Evolutionary conservation across 2,329 filamentous ascomycete genomes (phyloP), one percentile per base, ranked within the genome.

Genomic region (Sclerotiophoma versabilis): DNA sequence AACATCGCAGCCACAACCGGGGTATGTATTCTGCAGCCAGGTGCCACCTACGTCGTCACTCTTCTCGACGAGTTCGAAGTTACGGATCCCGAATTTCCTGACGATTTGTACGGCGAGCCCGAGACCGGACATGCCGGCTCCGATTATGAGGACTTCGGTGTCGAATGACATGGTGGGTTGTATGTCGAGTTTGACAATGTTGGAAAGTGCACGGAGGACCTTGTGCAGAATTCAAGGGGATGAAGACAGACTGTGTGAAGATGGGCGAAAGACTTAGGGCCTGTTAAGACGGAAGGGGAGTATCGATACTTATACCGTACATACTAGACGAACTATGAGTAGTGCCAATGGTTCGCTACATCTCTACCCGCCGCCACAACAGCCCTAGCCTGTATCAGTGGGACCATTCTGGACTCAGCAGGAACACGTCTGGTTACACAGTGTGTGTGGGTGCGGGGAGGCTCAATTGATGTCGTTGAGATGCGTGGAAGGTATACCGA

Each of bases 71-170:
- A 81, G 71, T 48, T 78, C 73, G 55, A 78, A 80, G 37, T 72
- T 74, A 1, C 61, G 61, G 10, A 73, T 64, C 3, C 73, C 71
- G 49, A 74, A 76, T 39, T 75, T 65, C 26, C 78, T 70, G 30
- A 77, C 69, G 7, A 81, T 73, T 52, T 80, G 78, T 17, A 81
- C 71, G 11, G 79, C 79, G 46, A 81, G 70, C n/a, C 75, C 78
- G 14, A 81, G 58, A 26, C 79, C 79, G 26, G 75, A 77, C 69
- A 77, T 75, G 56, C 79, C 79, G n/a, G 78, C 80, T n/a, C 80
- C 80, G 32, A 81, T 80, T 37, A 82, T 80, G 23, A 81, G 71
- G 49, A 81, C 75, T 60, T 81, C 78, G 2, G 74, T 77, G 57
- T 79, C 76, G 45, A 75, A 66, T 26, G 70, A 68, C 70, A 76